A percentile compares a stretch with the other conserved stretches of the same genome.
Evolutionary conservation across 2,329 filamentous ascomycete genomes (phyloP).

Genomic region (Talaromyces pinophilus): DNA sequence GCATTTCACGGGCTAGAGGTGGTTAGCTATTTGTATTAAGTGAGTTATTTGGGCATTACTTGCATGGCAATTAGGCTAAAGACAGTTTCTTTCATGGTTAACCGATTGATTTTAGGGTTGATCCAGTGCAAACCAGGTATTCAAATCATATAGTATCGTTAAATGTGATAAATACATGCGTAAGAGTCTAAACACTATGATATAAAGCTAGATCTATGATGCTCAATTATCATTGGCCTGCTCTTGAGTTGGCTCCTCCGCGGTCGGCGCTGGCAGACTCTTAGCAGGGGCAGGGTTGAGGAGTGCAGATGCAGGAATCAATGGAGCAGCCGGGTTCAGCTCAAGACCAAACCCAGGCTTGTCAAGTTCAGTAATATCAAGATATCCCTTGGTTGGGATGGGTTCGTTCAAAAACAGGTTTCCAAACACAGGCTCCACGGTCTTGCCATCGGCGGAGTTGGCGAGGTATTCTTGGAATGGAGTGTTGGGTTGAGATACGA

Average conservation of each 20-base stretch:
- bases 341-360: slow-evolving; percentile 90
- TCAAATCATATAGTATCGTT: neutral
- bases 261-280: slow-evolving; percentile 43
- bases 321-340: slow-evolving; percentile 75
- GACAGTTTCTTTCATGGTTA: neutral
- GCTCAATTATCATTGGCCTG: slow-evolving; percentile 28
- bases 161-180: neutral
- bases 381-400: slow-evolving; percentile 77
- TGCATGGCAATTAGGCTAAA: neutral
- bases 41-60: neutral
- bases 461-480: slow-evolving; percentile 96
- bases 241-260: slow-evolving; percentile 22
- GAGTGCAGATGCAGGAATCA: slow-evolving; percentile 74
- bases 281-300: slow-evolving; percentile 64
- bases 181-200: neutral
- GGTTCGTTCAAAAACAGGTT: slow-evolving; percentile 89
- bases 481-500: slow-evolving; percentile 87
- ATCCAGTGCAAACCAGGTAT: neutral
- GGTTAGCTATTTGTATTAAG: too few species aligned
- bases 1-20: too few species aligned
- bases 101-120: neutral
- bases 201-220: neutral
- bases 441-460: slow-evolving; percentile 88
- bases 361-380: slow-evolving; percentile 77
- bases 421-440: slow-evolving; percentile 86